Evolutionary conservation across 495 filamentous ascomycete species (phyloP).

Genomic region (Ramalina intermedia): DNA sequence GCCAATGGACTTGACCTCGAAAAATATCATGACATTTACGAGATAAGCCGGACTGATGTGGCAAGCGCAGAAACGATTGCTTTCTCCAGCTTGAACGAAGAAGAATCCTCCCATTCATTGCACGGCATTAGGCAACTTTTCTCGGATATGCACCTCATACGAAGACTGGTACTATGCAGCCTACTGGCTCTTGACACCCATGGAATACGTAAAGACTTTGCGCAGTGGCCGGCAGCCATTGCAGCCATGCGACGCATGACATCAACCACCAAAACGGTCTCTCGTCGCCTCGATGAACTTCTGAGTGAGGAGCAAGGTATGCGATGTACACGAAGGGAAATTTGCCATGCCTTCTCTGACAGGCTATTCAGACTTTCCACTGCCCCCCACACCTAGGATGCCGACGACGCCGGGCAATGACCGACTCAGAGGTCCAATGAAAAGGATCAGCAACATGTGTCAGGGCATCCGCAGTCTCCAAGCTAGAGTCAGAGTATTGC

Average conservation of each 20-base stretch:
- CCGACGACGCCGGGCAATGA: slow-evolving; percentile 65
- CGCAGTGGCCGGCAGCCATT: slow-evolving; percentile 62
- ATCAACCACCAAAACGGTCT: slow-evolving; percentile 34
- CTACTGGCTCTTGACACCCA: slow-evolving; percentile 79
- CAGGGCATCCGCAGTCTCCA: slow-evolving; percentile 85
- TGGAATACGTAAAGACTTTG: slow-evolving; percentile 64
- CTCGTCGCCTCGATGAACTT: neutral
- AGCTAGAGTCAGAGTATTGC: slow-evolving; percentile 83
- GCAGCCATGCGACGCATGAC: slow-evolving; percentile 58
- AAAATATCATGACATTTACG: slow-evolving; percentile 85
- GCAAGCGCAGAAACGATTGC: slow-evolving; percentile 37
- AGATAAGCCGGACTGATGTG: slow-evolving; percentile 67
- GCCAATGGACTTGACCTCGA: slow-evolving; percentile 67
- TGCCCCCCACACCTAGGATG: slow-evolving; percentile 49
- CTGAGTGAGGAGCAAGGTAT: neutral
- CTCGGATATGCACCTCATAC: slow-evolving; percentile 60
- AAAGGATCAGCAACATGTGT: slow-evolving; percentile 72
- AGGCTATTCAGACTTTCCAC: slow-evolving; percentile 26
- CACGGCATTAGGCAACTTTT: slow-evolving; percentile 65
- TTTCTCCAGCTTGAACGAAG: slow-evolving; percentile 43
- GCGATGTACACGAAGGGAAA: slow-evolving; percentile 14
- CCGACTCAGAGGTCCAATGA: slow-evolving; percentile 66
- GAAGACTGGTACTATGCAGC: slow-evolving; percentile 74
- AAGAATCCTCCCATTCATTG: slow-evolving; percentile 65
- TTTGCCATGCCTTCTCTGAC: neutral